Evolutionary conservation across 1,139 yeast species (phyloP).

Genomic region (Kodamaea fungicola): DNA sequence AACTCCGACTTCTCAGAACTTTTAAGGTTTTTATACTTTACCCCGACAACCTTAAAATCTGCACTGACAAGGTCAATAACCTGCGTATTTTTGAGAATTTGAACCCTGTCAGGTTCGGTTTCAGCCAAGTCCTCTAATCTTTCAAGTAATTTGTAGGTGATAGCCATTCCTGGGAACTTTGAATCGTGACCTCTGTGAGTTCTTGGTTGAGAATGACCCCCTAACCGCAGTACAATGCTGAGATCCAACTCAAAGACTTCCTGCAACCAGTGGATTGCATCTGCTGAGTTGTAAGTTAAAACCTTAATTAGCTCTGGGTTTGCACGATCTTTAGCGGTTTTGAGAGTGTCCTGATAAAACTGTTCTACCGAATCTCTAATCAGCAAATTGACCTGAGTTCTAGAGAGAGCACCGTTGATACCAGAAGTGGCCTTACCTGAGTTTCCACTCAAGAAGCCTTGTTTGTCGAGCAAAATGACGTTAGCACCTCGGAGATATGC

Average conservation of each 20-base stretch:
- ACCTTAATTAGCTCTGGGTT: slow-evolving; percentile 50
- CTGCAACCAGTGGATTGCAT: slow-evolving; percentile 73
- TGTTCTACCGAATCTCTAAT: slow-evolving; percentile 55
- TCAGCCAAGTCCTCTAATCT: slow-evolving; percentile 49
- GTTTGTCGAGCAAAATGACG: slow-evolving; percentile 60
- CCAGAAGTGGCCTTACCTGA: slow-evolving; percentile 83
- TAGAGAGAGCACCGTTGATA: slow-evolving; percentile 70
- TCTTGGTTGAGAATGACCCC: slow-evolving; percentile 72
- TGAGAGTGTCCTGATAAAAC: slow-evolving; percentile 64
- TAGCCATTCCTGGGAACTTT: slow-evolving; percentile 73
- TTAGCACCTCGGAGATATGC: slow-evolving; percentile 54
- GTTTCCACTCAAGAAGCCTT: slow-evolving; percentile 68
- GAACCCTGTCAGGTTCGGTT: slow-evolving; percentile 48
- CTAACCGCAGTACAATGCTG: slow-evolving; percentile 63
- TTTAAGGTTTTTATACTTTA: slow-evolving; percentile 42
- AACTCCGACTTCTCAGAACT: slow-evolving; percentile 31
- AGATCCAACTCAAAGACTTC: slow-evolving; percentile 57
- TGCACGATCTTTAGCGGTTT: slow-evolving; percentile 63
- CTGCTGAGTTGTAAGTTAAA: slow-evolving; percentile 50
- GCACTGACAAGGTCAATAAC: slow-evolving; percentile 49
- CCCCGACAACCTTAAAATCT: slow-evolving; percentile 39
- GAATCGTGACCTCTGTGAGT: slow-evolving; percentile 72
- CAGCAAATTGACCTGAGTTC: slow-evolving; percentile 50
- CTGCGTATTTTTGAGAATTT: slow-evolving; percentile 51
- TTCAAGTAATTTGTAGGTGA: slow-evolving; percentile 59